Conservation (phyloP, 2,329 filamentous ascomycete genomes). For the Magnaporthiopsis rhizophila region DNA sequence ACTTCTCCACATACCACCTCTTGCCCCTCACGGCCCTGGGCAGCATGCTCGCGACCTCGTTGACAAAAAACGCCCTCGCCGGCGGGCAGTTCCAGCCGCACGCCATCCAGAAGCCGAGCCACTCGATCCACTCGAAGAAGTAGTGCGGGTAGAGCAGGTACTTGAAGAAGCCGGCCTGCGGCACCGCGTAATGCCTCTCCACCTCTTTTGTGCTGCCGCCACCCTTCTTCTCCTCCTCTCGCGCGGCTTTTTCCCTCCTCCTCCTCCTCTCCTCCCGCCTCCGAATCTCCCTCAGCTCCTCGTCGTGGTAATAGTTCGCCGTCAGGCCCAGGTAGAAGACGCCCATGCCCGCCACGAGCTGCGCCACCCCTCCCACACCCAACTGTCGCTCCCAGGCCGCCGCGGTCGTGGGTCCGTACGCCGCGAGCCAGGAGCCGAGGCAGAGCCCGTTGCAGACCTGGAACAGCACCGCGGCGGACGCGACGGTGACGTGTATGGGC, state of each 20-base stretch:
- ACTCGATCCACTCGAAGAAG: conserved; percentile 94
- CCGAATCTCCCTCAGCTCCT: conserved; percentile 79
- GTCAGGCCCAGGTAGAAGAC: conserved; percentile 71
- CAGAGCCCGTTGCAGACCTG: conserved; percentile 74
- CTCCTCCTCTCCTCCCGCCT: conserved; percentile 58
- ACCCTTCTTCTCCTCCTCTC: conserved; percentile 30
- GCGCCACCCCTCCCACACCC: conserved; percentile 26
- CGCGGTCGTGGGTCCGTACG: conserved; percentile 63
- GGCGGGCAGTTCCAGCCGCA: conserved; percentile 61
- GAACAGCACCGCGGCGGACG: conserved; percentile 57
- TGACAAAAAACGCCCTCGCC: conserved; percentile 73
- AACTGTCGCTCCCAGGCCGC: conserved; percentile 38
- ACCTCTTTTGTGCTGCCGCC: conserved; percentile 27
- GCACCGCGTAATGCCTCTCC: conserved; percentile 81
- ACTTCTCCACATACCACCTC: conserved; percentile 80
- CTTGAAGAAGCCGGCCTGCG: conserved; percentile 72
- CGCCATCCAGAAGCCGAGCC: conserved; percentile 79
- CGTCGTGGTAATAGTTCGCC: conserved; percentile 83
- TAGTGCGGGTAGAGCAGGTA: conserved; percentile 89
- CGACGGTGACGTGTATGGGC: conserved; percentile 68
- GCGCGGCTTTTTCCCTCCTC: conserved; percentile 40
- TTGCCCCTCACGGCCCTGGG: conserved; percentile 75
- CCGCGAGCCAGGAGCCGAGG: conserved; percentile 71
- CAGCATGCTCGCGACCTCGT: conserved; percentile 84
- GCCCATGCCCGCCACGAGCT: conserved; percentile 56